Evolutionary conservation across 2,329 filamentous ascomycete species (phyloP).

Genomic region (Botryotinia globosa): DNA sequence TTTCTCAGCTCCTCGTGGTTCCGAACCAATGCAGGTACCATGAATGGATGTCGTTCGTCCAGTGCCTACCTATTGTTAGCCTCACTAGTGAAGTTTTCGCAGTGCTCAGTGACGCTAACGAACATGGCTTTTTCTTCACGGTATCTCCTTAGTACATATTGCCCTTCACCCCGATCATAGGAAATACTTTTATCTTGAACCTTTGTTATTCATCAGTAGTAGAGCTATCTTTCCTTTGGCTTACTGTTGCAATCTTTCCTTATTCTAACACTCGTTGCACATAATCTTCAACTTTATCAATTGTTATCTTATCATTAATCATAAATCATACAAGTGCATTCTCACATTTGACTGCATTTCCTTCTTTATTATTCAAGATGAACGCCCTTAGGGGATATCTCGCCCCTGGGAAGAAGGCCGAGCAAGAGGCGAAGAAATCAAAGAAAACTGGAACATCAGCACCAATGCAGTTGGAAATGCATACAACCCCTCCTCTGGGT

Average conservation of each 20-base stretch:
- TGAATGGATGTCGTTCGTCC: background rate
- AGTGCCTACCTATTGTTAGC: background rate
- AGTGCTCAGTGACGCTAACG: background rate
- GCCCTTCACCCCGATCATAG: background rate
- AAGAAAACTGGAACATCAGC: background rate
- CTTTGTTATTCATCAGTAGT: background rate
- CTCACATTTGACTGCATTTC: background rate
- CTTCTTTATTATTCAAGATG: slow-evolving; percentile 10
- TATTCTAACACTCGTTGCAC: background rate
- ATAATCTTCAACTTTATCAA: background rate
- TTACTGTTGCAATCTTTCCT: background rate
- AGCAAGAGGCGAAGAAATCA: slow-evolving; percentile 1
- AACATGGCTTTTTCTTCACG: background rate
- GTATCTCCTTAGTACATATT: slow-evolving; percentile 5
- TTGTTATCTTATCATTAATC: background rate
- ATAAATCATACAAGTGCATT: background rate
- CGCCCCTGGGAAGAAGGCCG: slow-evolving; percentile 17
- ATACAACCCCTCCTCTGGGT: background rate
- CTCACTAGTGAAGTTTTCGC: background rate
- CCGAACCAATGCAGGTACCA: background rate
- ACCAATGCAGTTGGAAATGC: background rate
- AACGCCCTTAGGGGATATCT: slow-evolving; percentile 20
- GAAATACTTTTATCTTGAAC: background rate
- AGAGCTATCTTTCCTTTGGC: slow-evolving; percentile 2
- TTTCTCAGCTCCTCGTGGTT: slow-evolving; percentile 7